phyloP scores from a whole-genome alignment of 305 asterid species.

The Fraxinus dipetala region DNA sequence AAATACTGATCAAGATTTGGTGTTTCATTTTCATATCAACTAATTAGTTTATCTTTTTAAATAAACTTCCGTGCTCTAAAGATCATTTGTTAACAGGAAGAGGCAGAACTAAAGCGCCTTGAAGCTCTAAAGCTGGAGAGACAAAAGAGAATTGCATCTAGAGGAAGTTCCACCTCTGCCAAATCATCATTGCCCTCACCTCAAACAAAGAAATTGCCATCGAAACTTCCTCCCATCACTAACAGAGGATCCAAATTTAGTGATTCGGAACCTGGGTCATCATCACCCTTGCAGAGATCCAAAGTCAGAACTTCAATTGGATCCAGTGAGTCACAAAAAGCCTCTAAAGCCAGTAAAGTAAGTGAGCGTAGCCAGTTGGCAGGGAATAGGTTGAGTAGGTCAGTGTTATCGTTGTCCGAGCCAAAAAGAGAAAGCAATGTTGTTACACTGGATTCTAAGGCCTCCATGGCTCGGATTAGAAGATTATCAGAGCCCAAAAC shows the following conservation, averaged over 20 bases:
- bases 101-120: conserved; percentile 63
- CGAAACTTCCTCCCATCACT: conserved; percentile 65
- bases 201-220: conserved; percentile 55
- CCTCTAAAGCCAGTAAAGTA: conserved; percentile 53
- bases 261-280: conserved; percentile 87
- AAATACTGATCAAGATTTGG: not conserved
- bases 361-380: conserved; percentile 49
- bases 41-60: not conserved
- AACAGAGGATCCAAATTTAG: conserved; percentile 82
- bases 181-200: conserved; percentile 43
- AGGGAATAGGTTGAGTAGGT: conserved; percentile 68
- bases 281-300: conserved; percentile 96
- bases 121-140: conserved; percentile 82
- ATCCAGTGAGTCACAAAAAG: conserved; percentile 45
- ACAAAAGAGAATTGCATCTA: conserved; percentile 84
- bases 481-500: conserved; percentile 90
- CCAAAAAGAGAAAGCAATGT: conserved; percentile 53
- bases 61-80: conserved; percentile 17
- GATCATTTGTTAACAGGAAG: conserved; percentile 58
- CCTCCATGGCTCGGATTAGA: conserved; percentile 66
- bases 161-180: conserved; percentile 52
- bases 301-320: conserved; percentile 62
- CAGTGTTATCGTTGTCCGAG: conserved; percentile 71
- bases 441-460: conserved; percentile 63
- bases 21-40: conserved; percentile 3